These are phyloP conservation scores for Lactarius hatsudake DNA, from an alignment of 768 basidiomycete species.

Conservation along the genomic window DNA sequence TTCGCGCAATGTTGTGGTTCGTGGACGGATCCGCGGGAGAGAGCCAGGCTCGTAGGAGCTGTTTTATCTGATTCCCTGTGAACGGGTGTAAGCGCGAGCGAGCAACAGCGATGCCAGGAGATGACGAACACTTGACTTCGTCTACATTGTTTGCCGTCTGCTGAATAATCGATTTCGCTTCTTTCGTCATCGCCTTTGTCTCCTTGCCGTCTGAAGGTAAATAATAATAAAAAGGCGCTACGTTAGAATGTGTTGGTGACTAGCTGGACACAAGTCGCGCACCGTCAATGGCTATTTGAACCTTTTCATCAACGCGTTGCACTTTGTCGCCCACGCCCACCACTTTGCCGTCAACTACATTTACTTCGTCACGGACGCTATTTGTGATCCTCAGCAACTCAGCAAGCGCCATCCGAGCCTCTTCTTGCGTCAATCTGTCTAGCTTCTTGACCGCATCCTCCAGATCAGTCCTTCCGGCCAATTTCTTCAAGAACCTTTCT, in stretches of 20 bases:
- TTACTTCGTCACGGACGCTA: background rate
- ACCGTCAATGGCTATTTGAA: too few species aligned
- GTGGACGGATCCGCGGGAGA: background rate
- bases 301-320: too few species aligned
- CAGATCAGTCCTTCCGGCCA: background rate
- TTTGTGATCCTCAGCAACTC: background rate
- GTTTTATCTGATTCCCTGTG: background rate
- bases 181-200: too few species aligned
- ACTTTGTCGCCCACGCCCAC: too few species aligned
- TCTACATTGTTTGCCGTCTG: background rate
- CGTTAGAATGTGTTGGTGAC: too few species aligned
- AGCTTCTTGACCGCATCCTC: background rate
- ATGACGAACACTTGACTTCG: background rate
- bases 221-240: too few species aligned
- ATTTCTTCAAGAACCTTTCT: background rate
- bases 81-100: background rate
- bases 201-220: too few species aligned
- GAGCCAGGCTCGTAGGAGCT: background rate
- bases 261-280: too few species aligned
- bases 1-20: background rate
- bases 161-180: too few species aligned
- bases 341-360: too few species aligned
- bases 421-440: background rate
- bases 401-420: background rate
- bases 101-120: background rate